Evolutionary conservation across 1,139 yeast species (phyloP), one percentile per base, ranked within the genome.

Genomic region (Lodderomyces metapsilosis): DNA sequence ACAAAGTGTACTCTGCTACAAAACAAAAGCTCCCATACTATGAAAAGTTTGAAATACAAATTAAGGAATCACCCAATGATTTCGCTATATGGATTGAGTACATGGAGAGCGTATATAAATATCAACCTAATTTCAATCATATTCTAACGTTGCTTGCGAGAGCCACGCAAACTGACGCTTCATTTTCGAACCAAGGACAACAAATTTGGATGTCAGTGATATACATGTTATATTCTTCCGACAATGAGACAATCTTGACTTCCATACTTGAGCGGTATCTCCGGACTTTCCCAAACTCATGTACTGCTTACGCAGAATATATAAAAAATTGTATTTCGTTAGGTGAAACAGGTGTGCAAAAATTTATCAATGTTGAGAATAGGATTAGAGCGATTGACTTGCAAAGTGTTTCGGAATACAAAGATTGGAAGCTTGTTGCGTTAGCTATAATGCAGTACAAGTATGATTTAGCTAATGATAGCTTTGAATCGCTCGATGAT

Each of bases 351-450:
- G 41, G 27, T 6, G 13, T 24, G 17, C 23, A 37, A 20, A 21
- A 30, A 4, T 39, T 32, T 12, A 11, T 32, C 12, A 15, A 12
- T 2, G 12, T 43, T 3, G 25, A 36, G 12, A 27, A 32, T 7
- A 45, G 65, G 34, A 43, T 60, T 5, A 43, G 51, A 7, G 35
- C 39, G 12, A 38, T 53, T 28, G 53, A 58, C 34, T 49, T 50
- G 36, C 54, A 42, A 53, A 59, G 40, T 43, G 58, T 21, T 23
- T 48, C 44, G 33, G 41, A 43, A 8, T 65, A 63, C 39, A 62
- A 59, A 27, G 67, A 70, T 8, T 70, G 76, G 73, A 66, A 67
- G 39, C 49, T 53, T 5, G 57, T 66, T 7, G 70, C 66, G 0
- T 46, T 61, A 16, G 60, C 75, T 0, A 48, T 63, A 17, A 32